A percentile compares a stretch with the other conserved stretches of the same genome.
These are phyloP conservation scores for Lagenaria siceraria DNA, from an alignment of 306 rosid species.

Conservation along the genomic window DNA sequence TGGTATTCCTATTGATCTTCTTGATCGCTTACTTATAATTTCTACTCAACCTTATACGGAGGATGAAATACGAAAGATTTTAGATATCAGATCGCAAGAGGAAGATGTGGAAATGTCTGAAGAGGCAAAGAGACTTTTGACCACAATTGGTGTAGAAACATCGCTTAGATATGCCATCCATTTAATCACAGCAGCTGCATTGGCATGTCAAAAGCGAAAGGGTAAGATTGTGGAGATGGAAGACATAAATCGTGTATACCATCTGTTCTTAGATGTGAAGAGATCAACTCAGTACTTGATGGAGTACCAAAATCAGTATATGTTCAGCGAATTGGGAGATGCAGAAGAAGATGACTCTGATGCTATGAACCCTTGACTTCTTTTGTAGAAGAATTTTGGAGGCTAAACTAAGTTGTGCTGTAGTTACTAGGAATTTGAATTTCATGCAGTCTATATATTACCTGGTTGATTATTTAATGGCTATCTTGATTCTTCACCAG, in stretches of 20 bases:
- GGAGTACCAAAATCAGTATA: constrained; percentile 88
- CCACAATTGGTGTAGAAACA: constrained; percentile 88
- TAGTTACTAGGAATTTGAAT: neutral
- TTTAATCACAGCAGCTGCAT: constrained; percentile 72
- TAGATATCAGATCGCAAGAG: constrained; percentile 84
- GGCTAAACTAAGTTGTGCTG: neutral
- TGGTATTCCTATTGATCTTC: constrained; percentile 88
- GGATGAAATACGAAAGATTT: constrained; percentile 70
- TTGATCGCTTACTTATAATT: constrained; percentile 87
- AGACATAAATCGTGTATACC: constrained; percentile 83
- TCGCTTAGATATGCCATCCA: constrained; percentile 91
- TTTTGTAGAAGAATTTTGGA: neutral
- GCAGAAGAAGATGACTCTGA: constrained; percentile 53
- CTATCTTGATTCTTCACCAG: neutral
- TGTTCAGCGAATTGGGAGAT: constrained; percentile 76
- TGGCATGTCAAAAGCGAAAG: constrained; percentile 83
- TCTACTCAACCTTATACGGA: constrained; percentile 78
- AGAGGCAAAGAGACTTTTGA: constrained; percentile 64
- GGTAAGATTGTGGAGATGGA: constrained; percentile 79
- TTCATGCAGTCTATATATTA: neutral
- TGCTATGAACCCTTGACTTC: constrained; percentile 40
- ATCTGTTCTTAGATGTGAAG: constrained; percentile 88
- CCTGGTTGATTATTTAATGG: neutral
- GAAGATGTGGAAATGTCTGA: constrained; percentile 95
- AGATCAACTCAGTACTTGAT: constrained; percentile 93